These are phyloP conservation scores for Thraustochytrium sp. DNA, from an alignment of 352 stramenopile genomes.

Conservation along the genomic window DNA sequence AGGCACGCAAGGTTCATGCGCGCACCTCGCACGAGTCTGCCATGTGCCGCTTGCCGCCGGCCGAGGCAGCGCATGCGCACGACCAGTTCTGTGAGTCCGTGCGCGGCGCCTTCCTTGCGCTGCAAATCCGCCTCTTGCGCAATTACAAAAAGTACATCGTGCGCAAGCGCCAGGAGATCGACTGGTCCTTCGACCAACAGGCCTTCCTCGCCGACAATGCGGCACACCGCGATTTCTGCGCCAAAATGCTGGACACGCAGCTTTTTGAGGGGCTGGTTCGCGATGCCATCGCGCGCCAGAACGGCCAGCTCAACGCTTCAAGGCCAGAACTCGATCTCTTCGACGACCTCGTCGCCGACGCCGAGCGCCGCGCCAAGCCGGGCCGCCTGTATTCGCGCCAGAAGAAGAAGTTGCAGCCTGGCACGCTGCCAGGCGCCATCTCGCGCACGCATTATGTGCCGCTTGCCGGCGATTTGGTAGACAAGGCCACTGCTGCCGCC, in stretches of 20 bases:
- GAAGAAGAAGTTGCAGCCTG: conserved; percentile 50
- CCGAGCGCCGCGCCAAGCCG: background rate
- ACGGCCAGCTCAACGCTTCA: conserved; percentile 63
- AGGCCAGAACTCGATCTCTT: conserved; percentile 61
- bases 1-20: background rate
- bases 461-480: background rate
- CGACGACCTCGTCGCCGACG: background rate
- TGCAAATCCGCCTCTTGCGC: conserved; percentile 60
- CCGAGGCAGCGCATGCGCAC: background rate
- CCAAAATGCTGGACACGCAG: background rate
- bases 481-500: background rate
- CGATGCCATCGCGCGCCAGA: conserved; percentile 54
- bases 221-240: conserved; percentile 52
- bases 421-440: background rate
- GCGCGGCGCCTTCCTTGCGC: background rate
- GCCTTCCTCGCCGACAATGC: conserved; percentile 45
- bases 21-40: background rate
- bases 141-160: conserved; percentile 62
- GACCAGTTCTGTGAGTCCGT: background rate
- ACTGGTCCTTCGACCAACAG: conserved; percentile 12
- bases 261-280: background rate
- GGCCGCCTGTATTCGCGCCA: conserved; percentile 46
- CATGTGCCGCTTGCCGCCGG: background rate
- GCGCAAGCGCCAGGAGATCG: background rate
- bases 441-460: background rate